Conservation (phyloP, 2,329 filamentous ascomycete species). For the Sarocladium strictum region DNA sequence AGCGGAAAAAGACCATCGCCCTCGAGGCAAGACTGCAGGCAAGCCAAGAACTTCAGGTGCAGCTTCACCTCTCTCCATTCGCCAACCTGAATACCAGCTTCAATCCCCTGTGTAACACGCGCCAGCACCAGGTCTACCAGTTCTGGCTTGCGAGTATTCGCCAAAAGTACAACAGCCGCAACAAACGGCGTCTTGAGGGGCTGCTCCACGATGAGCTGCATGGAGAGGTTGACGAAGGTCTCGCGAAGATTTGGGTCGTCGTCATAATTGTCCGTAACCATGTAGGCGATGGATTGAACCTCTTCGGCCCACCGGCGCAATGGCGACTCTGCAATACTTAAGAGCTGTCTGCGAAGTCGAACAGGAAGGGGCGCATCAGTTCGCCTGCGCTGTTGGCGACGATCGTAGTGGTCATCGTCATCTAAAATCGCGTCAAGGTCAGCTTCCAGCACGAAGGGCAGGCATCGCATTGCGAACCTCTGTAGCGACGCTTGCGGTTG, state of each 20-base stretch:
- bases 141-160: conserved; percentile 72
- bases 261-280: conserved; percentile 78
- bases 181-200: conserved; percentile 97
- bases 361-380: conserved; percentile 64
- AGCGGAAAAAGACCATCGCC: conserved; percentile 82
- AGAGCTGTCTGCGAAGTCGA: conserved; percentile 70
- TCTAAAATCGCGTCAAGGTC: conserved; percentile 38
- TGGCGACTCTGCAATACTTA: conserved; percentile 76
- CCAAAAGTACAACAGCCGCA: conserved; percentile 72
- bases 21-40: conserved; percentile 72
- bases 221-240: conserved; percentile 65
- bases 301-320: conserved; percentile 75
- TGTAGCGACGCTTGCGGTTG: conserved; percentile 70
- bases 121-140: conserved; percentile 65
- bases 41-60: conserved; percentile 81
- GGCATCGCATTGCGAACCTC: conserved; percentile 51
- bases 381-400: conserved; percentile 66
- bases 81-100: conserved; percentile 63
- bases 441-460: neutral
- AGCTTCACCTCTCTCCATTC: conserved; percentile 91
- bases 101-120: conserved; percentile 53
- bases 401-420: conserved; percentile 71
- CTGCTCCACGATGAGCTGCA: conserved; percentile 81
- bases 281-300: conserved; percentile 65
- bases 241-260: conserved; percentile 65